phyloP scores from a whole-genome alignment of 2,329 filamentous ascomycete genomes.

The Colletotrichum spinosum region DNA sequence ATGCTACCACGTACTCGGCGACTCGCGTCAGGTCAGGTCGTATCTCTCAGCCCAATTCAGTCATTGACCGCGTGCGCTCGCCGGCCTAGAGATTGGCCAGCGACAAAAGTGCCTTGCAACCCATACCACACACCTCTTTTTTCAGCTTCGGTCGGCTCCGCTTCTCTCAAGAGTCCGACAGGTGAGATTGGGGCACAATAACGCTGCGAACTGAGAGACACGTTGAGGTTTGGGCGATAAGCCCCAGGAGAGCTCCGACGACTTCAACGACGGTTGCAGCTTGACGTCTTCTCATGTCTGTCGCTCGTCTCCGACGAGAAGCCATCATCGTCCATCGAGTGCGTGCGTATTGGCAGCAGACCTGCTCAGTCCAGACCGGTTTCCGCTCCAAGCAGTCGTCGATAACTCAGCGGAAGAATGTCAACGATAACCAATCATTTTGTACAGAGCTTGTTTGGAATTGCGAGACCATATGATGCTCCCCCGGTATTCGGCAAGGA shows the following conservation, averaged over 20 bases:
- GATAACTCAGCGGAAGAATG: too few species aligned
- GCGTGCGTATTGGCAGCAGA: background rate
- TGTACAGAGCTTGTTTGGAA: too few species aligned
- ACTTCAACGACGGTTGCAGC: background rate
- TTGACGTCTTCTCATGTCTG: background rate
- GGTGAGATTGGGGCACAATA: background rate
- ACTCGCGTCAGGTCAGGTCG: slow-evolving; percentile 1
- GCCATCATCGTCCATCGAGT: background rate
- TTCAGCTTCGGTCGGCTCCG: slow-evolving; percentile 37
- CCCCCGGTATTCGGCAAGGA: background rate
- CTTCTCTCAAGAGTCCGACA: slow-evolving; percentile 9
- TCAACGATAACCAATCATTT: too few species aligned
- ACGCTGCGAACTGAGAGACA: slow-evolving; percentile 7
- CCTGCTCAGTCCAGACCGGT: background rate
- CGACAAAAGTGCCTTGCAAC: slow-evolving; percentile 26
- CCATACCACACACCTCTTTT: background rate
- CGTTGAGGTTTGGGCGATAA: slow-evolving; percentile 26
- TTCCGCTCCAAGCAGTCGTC: too few species aligned
- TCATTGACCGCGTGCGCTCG: slow-evolving; percentile 34
- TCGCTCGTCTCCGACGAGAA: slow-evolving; percentile 25
- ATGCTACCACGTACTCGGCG: too few species aligned
- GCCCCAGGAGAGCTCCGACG: slow-evolving; percentile 24
- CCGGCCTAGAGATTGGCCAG: slow-evolving; percentile 4
- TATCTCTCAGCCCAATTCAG: slow-evolving; percentile 34
- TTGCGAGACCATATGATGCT: background rate